Evolutionary conservation across 495 filamentous ascomycete genomes (phyloP), one percentile per base, ranked within the genome.

Genomic region (Hypoxylon perforatum): DNA sequence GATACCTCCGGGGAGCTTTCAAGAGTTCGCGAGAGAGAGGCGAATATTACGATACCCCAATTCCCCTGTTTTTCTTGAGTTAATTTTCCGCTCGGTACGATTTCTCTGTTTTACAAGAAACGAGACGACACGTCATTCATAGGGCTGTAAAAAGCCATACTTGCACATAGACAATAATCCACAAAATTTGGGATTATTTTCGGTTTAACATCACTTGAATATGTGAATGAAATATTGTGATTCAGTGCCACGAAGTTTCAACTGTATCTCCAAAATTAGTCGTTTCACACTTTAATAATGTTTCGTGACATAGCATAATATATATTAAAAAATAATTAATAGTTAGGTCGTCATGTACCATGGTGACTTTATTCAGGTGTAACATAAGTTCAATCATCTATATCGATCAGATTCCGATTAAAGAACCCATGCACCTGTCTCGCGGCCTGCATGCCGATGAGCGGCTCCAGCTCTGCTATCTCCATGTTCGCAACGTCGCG

Each of bases 401-500:
- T 12, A 64, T 75, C 72, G 44, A 85, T 68, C 8, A 97, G 84
- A 79, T 90, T 96, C 73, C 88, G 87, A 65, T 89, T 90, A 69
- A 99, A 98, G 70, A 98, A 99, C 18, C 83, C 82, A 42, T 86
- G 79, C 38, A 98, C 90, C 81, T 91, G 86, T 69, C 87, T 86
- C 21, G 86, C 95, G 2, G 89, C 88, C 77, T 96, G 93, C 62
- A 80, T 89, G 2, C 95, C 95, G 12, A 99, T 87, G 56, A 94
- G 59, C 21, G 81, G 80, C 52, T 86, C 80, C 49, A 99, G 74
- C 61, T 94, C 90, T 23, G 86, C 87, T 49, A 89, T 83, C 39
- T 81, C 83, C 87, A 97, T 91, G 80, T 98, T 99, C 15, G 92
- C 93, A 64, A 98, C 82, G 63, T 94, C 93, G 35, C 80, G 81